Percentiles rank a stretch among this genome's conserved stretches.
phyloP scores from a whole-genome alignment of 164 flowering plant species.

The Sedum album region DNA sequence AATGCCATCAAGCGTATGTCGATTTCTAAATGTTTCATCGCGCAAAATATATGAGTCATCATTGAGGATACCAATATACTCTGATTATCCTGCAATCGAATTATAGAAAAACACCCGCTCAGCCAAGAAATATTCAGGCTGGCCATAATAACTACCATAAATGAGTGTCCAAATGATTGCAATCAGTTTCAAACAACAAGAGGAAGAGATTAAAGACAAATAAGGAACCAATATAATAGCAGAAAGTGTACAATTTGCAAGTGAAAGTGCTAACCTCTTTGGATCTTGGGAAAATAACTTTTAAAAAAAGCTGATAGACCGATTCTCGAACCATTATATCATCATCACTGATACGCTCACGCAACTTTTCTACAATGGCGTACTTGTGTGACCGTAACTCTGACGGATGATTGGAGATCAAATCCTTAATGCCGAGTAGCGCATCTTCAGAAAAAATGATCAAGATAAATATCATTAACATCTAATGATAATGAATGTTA shows the following conservation, averaged over 20 bases:
- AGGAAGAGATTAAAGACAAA: background rate
- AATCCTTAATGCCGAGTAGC: slow-evolving; percentile 65
- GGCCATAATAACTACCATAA: background rate
- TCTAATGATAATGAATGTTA: background rate
- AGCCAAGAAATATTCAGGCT: background rate
- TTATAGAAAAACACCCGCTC: background rate
- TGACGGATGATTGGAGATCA: slow-evolving; percentile 43
- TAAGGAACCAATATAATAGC: background rate
- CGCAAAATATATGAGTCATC: slow-evolving; percentile 75
- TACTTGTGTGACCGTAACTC: slow-evolving; percentile 62
- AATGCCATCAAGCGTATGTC: slow-evolving; percentile 87
- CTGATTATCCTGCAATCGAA: slow-evolving; percentile 52
- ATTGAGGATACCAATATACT: slow-evolving; percentile 53
- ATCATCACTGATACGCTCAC: slow-evolving; percentile 80
- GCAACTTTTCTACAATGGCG: slow-evolving; percentile 64
- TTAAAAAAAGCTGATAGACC: slow-evolving; percentile 59
- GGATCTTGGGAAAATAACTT: slow-evolving; percentile 55
- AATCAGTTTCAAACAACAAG: background rate
- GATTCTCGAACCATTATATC: slow-evolving; percentile 73
- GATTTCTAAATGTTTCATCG: slow-evolving; percentile 70
- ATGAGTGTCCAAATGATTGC: background rate
- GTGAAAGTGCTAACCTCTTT: slow-evolving; percentile 41
- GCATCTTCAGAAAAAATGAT: slow-evolving; percentile 46
- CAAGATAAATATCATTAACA: background rate
- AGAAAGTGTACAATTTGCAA: background rate